Evolutionary conservation across 2,329 filamentous ascomycete species (phyloP), one percentile per base, ranked within the genome.

Genomic region (Sporothrix humicola): DNA sequence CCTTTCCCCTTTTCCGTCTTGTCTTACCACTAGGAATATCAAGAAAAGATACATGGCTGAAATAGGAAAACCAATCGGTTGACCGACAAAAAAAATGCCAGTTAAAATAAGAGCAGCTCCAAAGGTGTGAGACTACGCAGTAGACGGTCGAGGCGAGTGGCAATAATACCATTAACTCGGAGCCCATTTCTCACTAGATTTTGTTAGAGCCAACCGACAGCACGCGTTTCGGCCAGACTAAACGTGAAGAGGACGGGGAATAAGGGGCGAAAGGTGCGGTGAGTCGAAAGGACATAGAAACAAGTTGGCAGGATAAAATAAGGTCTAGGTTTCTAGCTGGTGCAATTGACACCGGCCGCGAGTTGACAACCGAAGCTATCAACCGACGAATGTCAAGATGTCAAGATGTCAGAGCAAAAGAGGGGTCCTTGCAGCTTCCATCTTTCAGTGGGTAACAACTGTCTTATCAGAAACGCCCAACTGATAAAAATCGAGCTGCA

Each of bases 71-170:
- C 10, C 20, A 50, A 26, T 68, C 23, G 65, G 46, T 26, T 7
- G 13, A 20, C 20, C 26, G 13, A 26, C 26, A 37, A 31, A 26
- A 50, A 31, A 48, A 31, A 12, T 17, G 15, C 13, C 44, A 66
- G 44, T 8, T 26, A 20, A 10, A 63, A 63, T 15, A 46, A 63
- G 59, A 37, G 31, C 31, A 37, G 31, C 31, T 37, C 31, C 31
- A 37, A 37, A 37, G 31, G 31, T 37, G 31, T 63, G 59, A 44
- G 42, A 26, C 61, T 20, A 26, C 23, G 23, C 23, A 26, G 23
- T 26, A 23, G 65, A 52, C 52, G 31, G 48, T n/a, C 50, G 52
- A 71, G 54, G 52, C 69, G 54, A 71, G 54, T 71, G 69, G 68
- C 69, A 65, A 59, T 23, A 56, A 37, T 37, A 37, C 31, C 31